phyloP scores from a whole-genome alignment of 2,329 filamentous ascomycete species.

The Verticillium zaregamsianum region DNA sequence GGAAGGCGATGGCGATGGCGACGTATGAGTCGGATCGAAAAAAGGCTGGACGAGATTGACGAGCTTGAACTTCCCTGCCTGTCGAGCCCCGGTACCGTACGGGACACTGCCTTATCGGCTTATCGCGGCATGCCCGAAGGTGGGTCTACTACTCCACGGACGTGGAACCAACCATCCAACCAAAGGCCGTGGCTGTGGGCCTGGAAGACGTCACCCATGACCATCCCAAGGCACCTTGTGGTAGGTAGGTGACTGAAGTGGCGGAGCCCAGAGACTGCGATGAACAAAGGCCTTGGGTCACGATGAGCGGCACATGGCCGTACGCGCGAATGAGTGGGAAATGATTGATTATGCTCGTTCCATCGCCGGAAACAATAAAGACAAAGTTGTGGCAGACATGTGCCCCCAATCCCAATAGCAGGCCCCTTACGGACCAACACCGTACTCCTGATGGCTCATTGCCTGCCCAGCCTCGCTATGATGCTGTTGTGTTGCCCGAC shows the following conservation, averaged over 20 bases:
- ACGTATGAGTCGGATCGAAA: neutral
- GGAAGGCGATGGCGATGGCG: neutral
- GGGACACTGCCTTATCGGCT: constrained; percentile 1
- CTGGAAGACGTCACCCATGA: neutral
- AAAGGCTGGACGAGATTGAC: neutral
- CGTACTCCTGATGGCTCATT: neutral
- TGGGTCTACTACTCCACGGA: neutral
- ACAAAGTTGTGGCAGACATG: neutral
- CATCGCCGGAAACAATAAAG: neutral
- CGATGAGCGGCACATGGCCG: too few relatives aligned
- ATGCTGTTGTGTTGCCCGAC: neutral
- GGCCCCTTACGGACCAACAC: neutral
- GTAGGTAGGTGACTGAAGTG: too few relatives aligned
- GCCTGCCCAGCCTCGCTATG: neutral
- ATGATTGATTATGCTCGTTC: neutral
- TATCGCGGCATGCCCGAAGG: neutral
- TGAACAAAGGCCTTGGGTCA: too few relatives aligned
- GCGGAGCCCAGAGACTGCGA: too few relatives aligned
- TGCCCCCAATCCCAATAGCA: neutral
- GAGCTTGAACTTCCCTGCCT: neutral
- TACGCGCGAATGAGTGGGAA: neutral
- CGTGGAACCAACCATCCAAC: neutral
- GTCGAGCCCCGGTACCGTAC: neutral
- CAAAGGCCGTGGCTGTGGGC: neutral
- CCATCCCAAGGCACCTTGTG: neutral